These are phyloP conservation scores for Russula foetens DNA, from an alignment of 768 basidiomycete genomes.

Conservation along the genomic window DNA sequence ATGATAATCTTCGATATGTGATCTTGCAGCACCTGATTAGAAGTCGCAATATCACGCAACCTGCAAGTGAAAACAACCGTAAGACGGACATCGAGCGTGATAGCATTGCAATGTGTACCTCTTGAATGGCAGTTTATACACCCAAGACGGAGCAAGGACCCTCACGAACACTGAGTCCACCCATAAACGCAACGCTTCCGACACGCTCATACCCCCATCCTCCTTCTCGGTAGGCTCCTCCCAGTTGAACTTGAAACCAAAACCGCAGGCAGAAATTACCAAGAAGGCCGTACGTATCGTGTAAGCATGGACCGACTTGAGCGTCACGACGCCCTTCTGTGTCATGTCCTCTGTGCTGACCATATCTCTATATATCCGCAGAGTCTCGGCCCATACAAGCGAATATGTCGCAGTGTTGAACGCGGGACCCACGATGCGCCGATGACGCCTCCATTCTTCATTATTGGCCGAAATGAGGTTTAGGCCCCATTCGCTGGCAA, in stretches of 20 bases:
- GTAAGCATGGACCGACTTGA: slow-evolving; percentile 13
- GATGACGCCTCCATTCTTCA: slow-evolving; percentile 20
- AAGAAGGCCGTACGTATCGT: slow-evolving; percentile 19
- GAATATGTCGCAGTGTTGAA: slow-evolving; percentile 21
- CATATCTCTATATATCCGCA: slow-evolving; percentile 19
- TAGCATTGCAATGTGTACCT: background rate
- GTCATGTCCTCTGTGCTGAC: slow-evolving; percentile 15
- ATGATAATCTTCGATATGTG: background rate
- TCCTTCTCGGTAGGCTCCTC: background rate
- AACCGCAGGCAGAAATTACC: slow-evolving; percentile 20
- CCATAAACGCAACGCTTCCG: slow-evolving; percentile 5
- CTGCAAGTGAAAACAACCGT: background rate
- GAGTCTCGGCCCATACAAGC: slow-evolving; percentile 21
- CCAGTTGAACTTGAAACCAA: slow-evolving; percentile 12
- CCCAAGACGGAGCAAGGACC: background rate
- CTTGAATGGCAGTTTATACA: slow-evolving; percentile 5
- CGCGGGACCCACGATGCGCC: slow-evolving; percentile 22
- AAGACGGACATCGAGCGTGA: background rate
- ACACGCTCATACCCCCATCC: slow-evolving; percentile 7
- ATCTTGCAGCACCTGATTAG: background rate
- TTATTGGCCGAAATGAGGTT: slow-evolving; percentile 17
- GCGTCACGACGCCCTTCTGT: background rate
- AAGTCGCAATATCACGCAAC: background rate
- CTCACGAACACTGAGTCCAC: background rate
- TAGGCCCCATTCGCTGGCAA: slow-evolving; percentile 13